Conservation (phyloP, 2,329 filamentous ascomycete species). For the Aspergillus sclerotialis region DNA sequence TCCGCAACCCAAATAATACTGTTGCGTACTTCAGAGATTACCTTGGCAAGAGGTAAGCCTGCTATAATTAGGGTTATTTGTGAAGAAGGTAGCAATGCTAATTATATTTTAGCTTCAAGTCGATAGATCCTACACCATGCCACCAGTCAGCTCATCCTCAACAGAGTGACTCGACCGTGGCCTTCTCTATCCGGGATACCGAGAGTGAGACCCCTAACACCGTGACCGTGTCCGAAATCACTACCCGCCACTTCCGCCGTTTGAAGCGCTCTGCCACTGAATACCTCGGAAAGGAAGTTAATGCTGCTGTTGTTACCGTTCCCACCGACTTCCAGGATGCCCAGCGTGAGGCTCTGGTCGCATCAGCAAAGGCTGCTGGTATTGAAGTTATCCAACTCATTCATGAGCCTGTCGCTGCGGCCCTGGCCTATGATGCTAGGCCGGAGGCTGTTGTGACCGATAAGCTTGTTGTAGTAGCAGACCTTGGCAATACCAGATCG, state of each 20-base stretch:
- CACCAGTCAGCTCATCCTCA: constrained; percentile 88
- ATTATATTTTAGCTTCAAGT: constrained; percentile 61
- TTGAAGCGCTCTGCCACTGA: constrained; percentile 79
- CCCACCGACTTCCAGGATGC: constrained; percentile 88
- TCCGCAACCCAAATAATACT: constrained; percentile 89
- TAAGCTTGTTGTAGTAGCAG: constrained; percentile 86
- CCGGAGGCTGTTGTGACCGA: constrained; percentile 68
- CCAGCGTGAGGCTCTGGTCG: constrained; percentile 73
- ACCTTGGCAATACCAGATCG: constrained; percentile 85
- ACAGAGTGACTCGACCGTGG: constrained; percentile 63
- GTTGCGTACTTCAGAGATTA: constrained; percentile 95
- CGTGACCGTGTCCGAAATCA: constrained; percentile 70
- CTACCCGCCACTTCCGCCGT: constrained; percentile 76
- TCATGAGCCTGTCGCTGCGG: constrained; percentile 78
- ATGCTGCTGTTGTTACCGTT: constrained; percentile 87
- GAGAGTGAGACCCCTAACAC: constrained; percentile 57
- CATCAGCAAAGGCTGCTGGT: constrained; percentile 70
- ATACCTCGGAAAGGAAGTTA: constrained; percentile 87
- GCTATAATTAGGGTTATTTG: not conserved
- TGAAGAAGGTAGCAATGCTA: constrained; percentile 5
- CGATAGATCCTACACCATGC: constrained; percentile 91
- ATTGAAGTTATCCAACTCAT: constrained; percentile 91
- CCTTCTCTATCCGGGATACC: constrained; percentile 79
- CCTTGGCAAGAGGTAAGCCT: constrained; percentile 74
- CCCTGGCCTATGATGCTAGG: constrained; percentile 85